These are phyloP conservation scores for Zasmidium citrigriseum DNA, from an alignment of 2,329 filamentous ascomycete species.

Conservation along the genomic window DNA sequence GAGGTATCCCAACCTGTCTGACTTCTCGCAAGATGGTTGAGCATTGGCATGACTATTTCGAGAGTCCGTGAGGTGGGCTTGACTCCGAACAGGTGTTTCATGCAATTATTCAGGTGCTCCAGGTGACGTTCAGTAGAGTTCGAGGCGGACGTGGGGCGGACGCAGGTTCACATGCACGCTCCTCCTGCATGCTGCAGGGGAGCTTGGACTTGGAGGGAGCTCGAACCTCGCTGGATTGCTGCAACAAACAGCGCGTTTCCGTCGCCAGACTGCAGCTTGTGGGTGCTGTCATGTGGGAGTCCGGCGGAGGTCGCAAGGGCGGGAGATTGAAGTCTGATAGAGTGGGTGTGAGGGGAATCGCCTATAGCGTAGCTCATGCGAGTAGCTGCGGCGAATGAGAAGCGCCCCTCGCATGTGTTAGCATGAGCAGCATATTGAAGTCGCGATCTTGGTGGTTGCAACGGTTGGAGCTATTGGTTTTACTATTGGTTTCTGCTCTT, in stretches of 20 bases:
- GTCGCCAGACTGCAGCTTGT: neutral
- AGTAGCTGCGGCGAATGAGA: neutral
- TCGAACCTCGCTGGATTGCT: neutral
- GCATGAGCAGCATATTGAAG: neutral
- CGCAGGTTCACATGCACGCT: neutral
- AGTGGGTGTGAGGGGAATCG: neutral
- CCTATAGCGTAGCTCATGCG: neutral
- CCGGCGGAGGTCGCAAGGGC: neutral
- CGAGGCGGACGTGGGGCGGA: neutral
- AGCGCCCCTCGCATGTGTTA: neutral
- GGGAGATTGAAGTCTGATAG: neutral
- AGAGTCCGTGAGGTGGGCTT: neutral
- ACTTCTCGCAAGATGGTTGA: slow-evolving; percentile 36
- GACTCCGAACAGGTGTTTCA: neutral
- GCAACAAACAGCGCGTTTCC: neutral
- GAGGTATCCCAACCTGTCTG: slow-evolving; percentile 73
- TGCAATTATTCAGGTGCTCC: neutral
- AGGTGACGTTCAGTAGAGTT: slow-evolving; percentile 1
- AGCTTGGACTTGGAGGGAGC: neutral
- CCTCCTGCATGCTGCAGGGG: slow-evolving; percentile 1
- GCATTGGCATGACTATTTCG: neutral
- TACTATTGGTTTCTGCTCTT: no score
- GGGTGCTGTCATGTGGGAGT: neutral
- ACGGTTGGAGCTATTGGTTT: neutral
- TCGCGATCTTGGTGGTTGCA: no score